A percentile compares a stretch with the other conserved stretches of the same genome.
Evolutionary conservation across 2,329 filamentous ascomycete genomes (phyloP).

Genomic region (Triangularia verruculosa): DNA sequence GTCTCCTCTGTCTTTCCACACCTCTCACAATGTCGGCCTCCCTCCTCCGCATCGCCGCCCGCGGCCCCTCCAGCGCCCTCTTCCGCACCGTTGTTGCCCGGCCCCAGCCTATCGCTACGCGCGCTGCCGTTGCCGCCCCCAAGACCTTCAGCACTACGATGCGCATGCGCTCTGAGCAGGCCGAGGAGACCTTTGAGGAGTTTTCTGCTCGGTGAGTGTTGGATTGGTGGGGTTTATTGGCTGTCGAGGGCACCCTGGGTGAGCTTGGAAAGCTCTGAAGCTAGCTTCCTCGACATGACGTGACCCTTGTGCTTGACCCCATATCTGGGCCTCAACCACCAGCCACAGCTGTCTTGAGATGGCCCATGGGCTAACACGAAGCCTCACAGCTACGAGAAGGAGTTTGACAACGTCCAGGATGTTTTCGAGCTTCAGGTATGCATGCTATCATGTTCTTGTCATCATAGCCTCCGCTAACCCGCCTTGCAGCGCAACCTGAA

Average conservation of each 20-base stretch:
- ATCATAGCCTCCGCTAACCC: conserved; percentile 14
- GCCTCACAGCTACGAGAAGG: conserved; percentile 86
- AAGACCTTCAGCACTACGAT: conserved; percentile 62
- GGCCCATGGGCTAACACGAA: conserved; percentile 39
- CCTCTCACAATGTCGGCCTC: conserved; percentile 48
- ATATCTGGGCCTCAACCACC: conserved; percentile 9
- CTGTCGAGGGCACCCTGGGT: neutral
- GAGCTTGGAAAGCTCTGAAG: conserved; percentile 6
- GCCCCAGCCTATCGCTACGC: conserved; percentile 53
- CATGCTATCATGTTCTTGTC: neutral
- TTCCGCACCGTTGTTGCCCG: conserved; percentile 60
- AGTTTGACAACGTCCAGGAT: conserved; percentile 96
- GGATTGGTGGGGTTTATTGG: neutral
- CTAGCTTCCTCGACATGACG: conserved; percentile 19
- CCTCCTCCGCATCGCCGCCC: conserved; percentile 69
- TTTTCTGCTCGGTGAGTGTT: conserved; percentile 86
- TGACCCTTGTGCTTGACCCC: conserved; percentile 12
- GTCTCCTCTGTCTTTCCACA: conserved; percentile 8
- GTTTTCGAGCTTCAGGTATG: conserved; percentile 99
- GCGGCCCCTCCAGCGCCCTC: conserved; percentile 60
- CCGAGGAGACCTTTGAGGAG: conserved; percentile 98
- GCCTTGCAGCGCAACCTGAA: conserved; percentile 76
- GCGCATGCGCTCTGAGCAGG: conserved; percentile 60
- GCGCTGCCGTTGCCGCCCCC: conserved; percentile 50
- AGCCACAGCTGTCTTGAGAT: conserved; percentile 7